Evolutionary conservation across 2,329 filamentous ascomycete species (phyloP).

Genomic region (Pyrenochaeta sp.): DNA sequence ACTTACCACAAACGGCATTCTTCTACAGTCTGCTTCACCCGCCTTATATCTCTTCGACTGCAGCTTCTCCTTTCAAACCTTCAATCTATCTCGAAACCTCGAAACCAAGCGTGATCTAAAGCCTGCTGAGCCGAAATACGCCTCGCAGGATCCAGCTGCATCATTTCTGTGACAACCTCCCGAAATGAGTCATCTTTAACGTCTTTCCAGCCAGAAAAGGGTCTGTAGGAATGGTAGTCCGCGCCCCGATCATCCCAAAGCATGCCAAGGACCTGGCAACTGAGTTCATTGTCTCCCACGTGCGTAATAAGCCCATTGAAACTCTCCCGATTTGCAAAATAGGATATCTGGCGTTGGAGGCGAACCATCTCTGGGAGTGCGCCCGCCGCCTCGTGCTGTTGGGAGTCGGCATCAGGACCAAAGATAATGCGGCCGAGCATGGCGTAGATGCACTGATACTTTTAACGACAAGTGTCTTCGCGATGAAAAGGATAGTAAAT

Average conservation of each 20-base stretch:
- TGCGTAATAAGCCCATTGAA: conserved; percentile 43
- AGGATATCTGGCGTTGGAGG: conserved; percentile 41
- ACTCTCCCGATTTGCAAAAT: conserved; percentile 36
- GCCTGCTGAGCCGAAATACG: conserved; percentile 53
- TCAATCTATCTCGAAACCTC: background rate
- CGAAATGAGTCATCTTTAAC: conserved; percentile 54
- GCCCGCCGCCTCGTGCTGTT: conserved; percentile 25
- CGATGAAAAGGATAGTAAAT: background rate
- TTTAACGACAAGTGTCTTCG: conserved; percentile 7
- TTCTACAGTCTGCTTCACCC: no score
- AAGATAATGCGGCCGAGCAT: conserved; percentile 34
- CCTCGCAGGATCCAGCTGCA: conserved; percentile 51
- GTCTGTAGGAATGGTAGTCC: conserved; percentile 42
- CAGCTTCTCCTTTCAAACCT: no score
- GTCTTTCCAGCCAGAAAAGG: conserved; percentile 42
- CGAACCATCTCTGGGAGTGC: conserved; percentile 33
- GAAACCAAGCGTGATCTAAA: conserved; percentile 44
- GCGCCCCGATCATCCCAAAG: conserved; percentile 45
- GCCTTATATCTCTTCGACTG: no score
- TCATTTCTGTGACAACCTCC: conserved; percentile 52
- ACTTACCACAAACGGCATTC: no score
- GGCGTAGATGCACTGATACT: conserved; percentile 35
- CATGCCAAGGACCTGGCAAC: conserved; percentile 40
- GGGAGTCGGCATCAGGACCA: conserved; percentile 35
- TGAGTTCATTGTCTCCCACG: conserved; percentile 43